Percentiles rank a stretch among this genome's conserved stretches.
Evolutionary conservation across 495 filamentous ascomycete genomes (phyloP).

Genomic region (Aspergillus cavernicola): DNA sequence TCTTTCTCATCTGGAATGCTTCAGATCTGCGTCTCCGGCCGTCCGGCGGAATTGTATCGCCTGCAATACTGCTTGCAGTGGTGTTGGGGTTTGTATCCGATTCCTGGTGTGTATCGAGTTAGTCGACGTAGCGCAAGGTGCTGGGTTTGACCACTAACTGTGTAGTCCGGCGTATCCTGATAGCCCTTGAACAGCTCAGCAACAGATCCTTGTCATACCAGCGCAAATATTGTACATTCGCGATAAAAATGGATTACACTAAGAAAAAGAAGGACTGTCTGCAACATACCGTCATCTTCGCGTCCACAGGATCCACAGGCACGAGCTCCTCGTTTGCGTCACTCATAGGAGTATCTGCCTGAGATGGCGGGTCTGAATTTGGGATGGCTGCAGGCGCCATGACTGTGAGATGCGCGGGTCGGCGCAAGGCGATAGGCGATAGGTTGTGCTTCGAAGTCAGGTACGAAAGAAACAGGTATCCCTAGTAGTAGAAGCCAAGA

Average conservation of each 20-base stretch:
- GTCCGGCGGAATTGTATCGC: conserved; percentile 61
- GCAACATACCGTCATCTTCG: conserved; percentile 42
- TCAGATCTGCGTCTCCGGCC: conserved; percentile 82
- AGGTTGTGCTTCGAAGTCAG: background rate
- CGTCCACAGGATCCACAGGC: conserved; percentile 41
- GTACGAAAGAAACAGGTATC: background rate
- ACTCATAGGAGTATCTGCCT: conserved; percentile 52
- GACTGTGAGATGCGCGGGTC: conserved; percentile 26
- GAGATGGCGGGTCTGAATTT: conserved; percentile 46
- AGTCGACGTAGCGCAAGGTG: background rate
- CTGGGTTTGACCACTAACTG: conserved; percentile 36
- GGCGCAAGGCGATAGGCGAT: conserved; percentile 20
- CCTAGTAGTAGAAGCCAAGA: background rate
- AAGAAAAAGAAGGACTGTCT: background rate
- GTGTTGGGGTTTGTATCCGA: conserved; percentile 92
- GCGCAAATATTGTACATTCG: no score
- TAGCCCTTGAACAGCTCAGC: conserved; percentile 49
- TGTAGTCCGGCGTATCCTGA: conserved; percentile 80
- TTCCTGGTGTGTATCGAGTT: conserved; percentile 48
- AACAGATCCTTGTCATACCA: no score
- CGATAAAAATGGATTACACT: no score
- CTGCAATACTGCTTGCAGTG: conserved; percentile 80
- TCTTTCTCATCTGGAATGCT: conserved; percentile 81
- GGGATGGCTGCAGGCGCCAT: conserved; percentile 61
- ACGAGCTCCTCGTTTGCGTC: conserved; percentile 57